Evolutionary conservation across 495 filamentous ascomycete genomes (phyloP).

Genomic region (Penicillium chermesinum): DNA sequence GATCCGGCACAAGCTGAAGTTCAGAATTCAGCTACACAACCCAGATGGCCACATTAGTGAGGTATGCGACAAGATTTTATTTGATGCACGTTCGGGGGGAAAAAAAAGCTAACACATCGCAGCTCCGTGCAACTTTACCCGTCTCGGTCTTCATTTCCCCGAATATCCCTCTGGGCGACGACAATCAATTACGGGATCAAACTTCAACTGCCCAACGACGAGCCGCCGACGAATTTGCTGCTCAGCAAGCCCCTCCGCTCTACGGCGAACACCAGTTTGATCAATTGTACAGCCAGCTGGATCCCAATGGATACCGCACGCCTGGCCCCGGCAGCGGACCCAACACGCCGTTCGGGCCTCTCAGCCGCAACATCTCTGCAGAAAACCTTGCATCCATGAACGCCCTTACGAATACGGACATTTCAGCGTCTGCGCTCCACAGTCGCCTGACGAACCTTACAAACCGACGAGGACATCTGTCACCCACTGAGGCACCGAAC

Average conservation of each 20-base stretch:
- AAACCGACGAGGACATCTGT: slow-evolving; percentile 16
- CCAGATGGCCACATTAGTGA: slow-evolving; percentile 92
- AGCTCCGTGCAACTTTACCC: slow-evolving; percentile 80
- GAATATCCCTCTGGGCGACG: slow-evolving; percentile 74
- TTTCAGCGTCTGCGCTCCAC: slow-evolving; percentile 54
- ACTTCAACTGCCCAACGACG: slow-evolving; percentile 24
- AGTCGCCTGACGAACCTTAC: slow-evolving; percentile 57
- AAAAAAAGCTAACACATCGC: slow-evolving; percentile 9
- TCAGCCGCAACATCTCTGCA: slow-evolving; percentile 69
- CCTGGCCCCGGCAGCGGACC: slow-evolving; percentile 62
- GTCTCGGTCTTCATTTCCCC: slow-evolving; percentile 92
- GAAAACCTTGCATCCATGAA: slow-evolving; percentile 71
- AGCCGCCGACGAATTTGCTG: slow-evolving; percentile 34
- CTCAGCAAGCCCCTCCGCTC: slow-evolving; percentile 68
- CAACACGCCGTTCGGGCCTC: slow-evolving; percentile 68
- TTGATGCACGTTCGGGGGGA: background rate
- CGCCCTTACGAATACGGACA: slow-evolving; percentile 48
- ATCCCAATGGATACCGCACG: slow-evolving; percentile 70
- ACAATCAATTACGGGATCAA: slow-evolving; percentile 63
- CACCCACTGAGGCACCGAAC: slow-evolving; percentile 17
- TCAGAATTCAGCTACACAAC: slow-evolving; percentile 83
- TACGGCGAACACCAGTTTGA: slow-evolving; percentile 87
- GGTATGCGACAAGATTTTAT: slow-evolving; percentile 35
- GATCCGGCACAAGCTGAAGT: slow-evolving; percentile 77
- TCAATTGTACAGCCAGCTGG: slow-evolving; percentile 80